phyloP scores from a whole-genome alignment of 1,284 basidiomycete genomes.

The Papiliotrema nemorosa region DNA sequence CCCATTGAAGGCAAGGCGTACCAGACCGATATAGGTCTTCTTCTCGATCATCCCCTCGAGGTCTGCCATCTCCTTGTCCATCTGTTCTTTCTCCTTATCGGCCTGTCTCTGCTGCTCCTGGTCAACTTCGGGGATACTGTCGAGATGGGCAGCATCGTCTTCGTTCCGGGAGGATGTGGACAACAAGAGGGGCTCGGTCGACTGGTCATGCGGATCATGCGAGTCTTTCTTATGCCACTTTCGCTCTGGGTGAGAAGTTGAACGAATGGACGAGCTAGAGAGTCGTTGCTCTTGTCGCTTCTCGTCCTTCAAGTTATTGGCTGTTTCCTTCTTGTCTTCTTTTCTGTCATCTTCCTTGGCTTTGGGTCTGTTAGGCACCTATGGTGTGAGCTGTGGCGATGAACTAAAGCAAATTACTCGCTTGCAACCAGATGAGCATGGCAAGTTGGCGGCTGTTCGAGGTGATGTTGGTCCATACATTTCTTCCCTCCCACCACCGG shows the following conservation, averaged over 20 bases:
- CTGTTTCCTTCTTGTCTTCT: constrained; percentile 8
- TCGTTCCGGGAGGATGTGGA: background rate
- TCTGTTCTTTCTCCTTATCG: background rate
- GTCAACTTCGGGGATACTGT: background rate
- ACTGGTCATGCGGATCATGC: background rate
- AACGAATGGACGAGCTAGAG: background rate
- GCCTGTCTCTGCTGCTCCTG: background rate
- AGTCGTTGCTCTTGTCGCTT: background rate
- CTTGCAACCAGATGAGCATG: constrained; percentile 32
- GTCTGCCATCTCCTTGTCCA: constrained; percentile 5
- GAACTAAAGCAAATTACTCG: background rate
- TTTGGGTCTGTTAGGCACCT: constrained; percentile 3
- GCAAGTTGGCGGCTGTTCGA: constrained; percentile 27
- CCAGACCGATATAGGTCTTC: constrained; percentile 35
- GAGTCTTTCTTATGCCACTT: constrained; percentile 2
- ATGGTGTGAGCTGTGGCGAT: background rate
- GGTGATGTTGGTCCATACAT: constrained; percentile 30
- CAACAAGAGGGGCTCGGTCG: background rate
- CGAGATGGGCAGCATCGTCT: background rate
- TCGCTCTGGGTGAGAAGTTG: constrained; percentile 1
- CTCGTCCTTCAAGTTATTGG: constrained; percentile 6
- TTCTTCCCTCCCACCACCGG: constrained; percentile 36
- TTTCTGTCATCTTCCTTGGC: constrained; percentile 6
- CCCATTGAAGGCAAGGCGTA: constrained; percentile 13
- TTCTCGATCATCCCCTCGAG: constrained; percentile 32